These are phyloP conservation scores for Daldinia sp. DNA, from an alignment of 2,329 filamentous ascomycete species.

Conservation along the genomic window DNA sequence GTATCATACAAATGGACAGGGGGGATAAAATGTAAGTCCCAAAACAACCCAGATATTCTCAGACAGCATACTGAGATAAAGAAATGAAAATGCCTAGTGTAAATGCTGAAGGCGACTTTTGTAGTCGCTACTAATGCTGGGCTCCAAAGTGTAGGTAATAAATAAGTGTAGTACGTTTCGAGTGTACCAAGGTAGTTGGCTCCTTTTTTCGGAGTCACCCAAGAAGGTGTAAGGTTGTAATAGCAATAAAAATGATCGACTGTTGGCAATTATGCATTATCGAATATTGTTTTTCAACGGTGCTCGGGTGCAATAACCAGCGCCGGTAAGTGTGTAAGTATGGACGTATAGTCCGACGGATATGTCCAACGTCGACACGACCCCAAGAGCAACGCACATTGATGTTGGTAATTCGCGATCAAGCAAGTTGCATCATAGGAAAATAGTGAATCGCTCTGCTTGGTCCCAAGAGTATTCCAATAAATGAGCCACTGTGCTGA, in stretches of 20 bases:
- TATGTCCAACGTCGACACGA: background rate
- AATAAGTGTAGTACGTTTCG: background rate
- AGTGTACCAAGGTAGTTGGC: background rate
- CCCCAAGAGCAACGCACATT: background rate
- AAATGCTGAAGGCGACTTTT: conserved; percentile 20
- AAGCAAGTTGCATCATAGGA: background rate
- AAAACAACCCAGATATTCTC: conserved; percentile 24
- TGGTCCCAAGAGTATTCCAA: background rate
- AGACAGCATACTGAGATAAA: conserved; percentile 21
- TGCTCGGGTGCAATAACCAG: conserved; percentile 23
- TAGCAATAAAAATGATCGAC: conserved; percentile 22
- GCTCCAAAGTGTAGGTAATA: background rate
- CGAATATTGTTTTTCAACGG: conserved; percentile 5
- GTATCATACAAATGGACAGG: conserved; percentile 43
- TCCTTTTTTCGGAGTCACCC: background rate
- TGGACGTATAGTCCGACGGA: background rate
- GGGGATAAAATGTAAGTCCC: conserved; percentile 18
- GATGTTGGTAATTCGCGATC: background rate
- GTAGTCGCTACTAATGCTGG: conserved; percentile 5
- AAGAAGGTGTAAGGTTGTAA: conserved; percentile 1
- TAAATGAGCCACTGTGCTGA: background rate
- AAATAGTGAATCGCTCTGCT: background rate
- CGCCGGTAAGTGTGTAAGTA: conserved; percentile 27
- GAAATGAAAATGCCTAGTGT: conserved; percentile 23
- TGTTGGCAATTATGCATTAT: conserved; percentile 37